A percentile compares a stretch with the other conserved stretches of the same genome.
phyloP scores from a whole-genome alignment of 169 alveolate species.

The Cryptosporidium tyzzeri region DNA sequence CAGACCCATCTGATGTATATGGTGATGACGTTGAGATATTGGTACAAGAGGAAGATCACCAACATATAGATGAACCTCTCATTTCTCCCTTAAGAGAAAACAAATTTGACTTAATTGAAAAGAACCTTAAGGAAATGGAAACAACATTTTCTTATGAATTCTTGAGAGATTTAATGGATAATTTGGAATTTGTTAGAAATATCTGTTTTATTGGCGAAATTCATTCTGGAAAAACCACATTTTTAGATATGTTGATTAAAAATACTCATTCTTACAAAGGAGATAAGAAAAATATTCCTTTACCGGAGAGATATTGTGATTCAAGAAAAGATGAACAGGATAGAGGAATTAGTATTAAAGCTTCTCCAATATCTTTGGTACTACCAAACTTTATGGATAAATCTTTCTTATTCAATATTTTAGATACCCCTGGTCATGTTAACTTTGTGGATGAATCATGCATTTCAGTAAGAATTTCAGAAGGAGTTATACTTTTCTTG shows the following conservation, averaged over 20 bases:
- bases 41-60: slow-evolving; percentile 98
- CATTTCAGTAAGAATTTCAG: slow-evolving; percentile 94
- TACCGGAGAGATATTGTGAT: slow-evolving; percentile 92
- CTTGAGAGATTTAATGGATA: slow-evolving; percentile 91
- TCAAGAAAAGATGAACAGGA: slow-evolving; percentile 97
- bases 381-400: slow-evolving; percentile 90
- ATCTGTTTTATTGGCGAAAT: slow-evolving; percentile 96
- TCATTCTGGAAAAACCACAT: slow-evolving; percentile 98
- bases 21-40: slow-evolving; percentile 92
- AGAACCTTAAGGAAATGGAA: slow-evolving; percentile 85
- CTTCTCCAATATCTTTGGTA: slow-evolving; percentile 96
- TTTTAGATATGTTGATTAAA: slow-evolving; percentile 95
- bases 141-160: slow-evolving; percentile 94
- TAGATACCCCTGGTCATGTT: slow-evolving; percentile 98
- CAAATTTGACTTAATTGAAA: slow-evolving; percentile 89
- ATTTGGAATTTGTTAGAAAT: slow-evolving; percentile 94
- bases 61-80: slow-evolving; percentile 97
- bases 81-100: slow-evolving; percentile 93
- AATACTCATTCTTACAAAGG: slow-evolving; percentile 90
- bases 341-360: slow-evolving; percentile 95
- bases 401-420: slow-evolving; percentile 88
- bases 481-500: slow-evolving; percentile 95
- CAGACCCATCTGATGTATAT: slow-evolving; percentile 93
- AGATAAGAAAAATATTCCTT: slow-evolving; percentile 77
- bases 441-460: slow-evolving; percentile 97